A percentile compares a stretch with the other conserved stretches of the same genome.
phyloP scores from a whole-genome alignment of 2,329 filamentous ascomycete genomes.

The Aspergillus sergii region DNA sequence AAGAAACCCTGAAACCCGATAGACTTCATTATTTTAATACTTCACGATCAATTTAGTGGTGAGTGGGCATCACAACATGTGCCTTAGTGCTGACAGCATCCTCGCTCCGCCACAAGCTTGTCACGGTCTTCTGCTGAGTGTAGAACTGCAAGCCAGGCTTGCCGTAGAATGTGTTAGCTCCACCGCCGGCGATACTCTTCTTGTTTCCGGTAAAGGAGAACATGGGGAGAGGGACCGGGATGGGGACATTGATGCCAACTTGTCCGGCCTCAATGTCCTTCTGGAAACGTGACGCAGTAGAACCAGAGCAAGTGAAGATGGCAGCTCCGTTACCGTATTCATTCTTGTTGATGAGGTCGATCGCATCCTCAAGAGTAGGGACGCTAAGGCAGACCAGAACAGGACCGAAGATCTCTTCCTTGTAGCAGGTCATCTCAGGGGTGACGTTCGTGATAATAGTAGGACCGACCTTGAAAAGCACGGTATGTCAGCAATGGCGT shows the following conservation, averaged over 20 bases:
- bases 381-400: slow-evolving; percentile 66
- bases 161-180: slow-evolving; percentile 93
- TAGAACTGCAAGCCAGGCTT: slow-evolving; percentile 91
- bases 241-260: slow-evolving; percentile 68
- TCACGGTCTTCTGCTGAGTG: slow-evolving; percentile 97
- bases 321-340: slow-evolving; percentile 69
- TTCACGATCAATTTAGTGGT: slow-evolving; percentile 36
- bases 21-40: slow-evolving; percentile 3
- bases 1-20: neutral
- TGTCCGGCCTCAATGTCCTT: slow-evolving; percentile 68
- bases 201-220: slow-evolving; percentile 73
- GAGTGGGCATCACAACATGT: slow-evolving; percentile 83
- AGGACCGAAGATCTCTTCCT: slow-evolving; percentile 68
- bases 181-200: slow-evolving; percentile 88
- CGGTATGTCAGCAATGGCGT: slow-evolving; percentile 5
- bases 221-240: slow-evolving; percentile 65
- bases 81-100: slow-evolving; percentile 86
- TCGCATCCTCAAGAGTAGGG: slow-evolving; percentile 63
- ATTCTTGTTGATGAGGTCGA: slow-evolving; percentile 66
- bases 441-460: slow-evolving; percentile 68
- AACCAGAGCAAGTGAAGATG: slow-evolving; percentile 65
- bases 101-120: slow-evolving; percentile 81
- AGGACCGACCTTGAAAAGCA: slow-evolving; percentile 55
- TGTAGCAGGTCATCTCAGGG: slow-evolving; percentile 67
- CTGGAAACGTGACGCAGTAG: slow-evolving; percentile 64